Base-by-base conservation (phyloP, 169 alveolate genomes). In the Cryptosporidium muris region DNA sequence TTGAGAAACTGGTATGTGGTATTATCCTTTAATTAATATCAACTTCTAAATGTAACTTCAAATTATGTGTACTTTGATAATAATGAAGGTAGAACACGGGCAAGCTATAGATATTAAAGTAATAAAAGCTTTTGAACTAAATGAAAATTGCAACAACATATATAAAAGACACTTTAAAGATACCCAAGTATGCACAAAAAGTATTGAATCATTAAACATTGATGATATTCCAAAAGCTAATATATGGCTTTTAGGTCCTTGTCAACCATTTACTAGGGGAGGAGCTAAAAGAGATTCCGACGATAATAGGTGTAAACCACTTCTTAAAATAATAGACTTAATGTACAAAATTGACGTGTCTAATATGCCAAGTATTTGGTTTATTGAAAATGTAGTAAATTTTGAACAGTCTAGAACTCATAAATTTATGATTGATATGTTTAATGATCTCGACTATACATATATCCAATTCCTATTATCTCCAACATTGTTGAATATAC, bases 211-310 rank as follows among this genome's bases (percentile, higher is more conserved):
- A 47, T 47, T 64, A 2, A 34, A 47, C 12, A 16, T 52, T 16
- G 6, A 48, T 51, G 88, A 82, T 25, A 67, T 68, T 16, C 90
- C 81, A n/a, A 66, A 80, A 11, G 88, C 91, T 9, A 82, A 88
- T 63, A 82, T 91, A 40, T 93, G 96, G 96, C 82, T 92, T 43
- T 89, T 93, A 81, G 89, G 94, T 0, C 96, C 96, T 2, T 93
- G 96, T 56, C 96, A 93, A 58, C 96, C 96, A 4, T 93, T 90
- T 85, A 93, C 96, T 7, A 88, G 91, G 74, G 91, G 90, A 11
- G 92, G 91, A 36, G 81, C 89, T 48, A 89, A 48, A 14, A 65
- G 53, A 82, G 94, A 74, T 42, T 91, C 90, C 14, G 88, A 89
- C 81, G 68, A 74, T 36, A 25, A 52, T 25, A 74, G 85, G 47